phyloP scores from a whole-genome alignment of 129 eudicot species.

The Solidago caesia region DNA sequence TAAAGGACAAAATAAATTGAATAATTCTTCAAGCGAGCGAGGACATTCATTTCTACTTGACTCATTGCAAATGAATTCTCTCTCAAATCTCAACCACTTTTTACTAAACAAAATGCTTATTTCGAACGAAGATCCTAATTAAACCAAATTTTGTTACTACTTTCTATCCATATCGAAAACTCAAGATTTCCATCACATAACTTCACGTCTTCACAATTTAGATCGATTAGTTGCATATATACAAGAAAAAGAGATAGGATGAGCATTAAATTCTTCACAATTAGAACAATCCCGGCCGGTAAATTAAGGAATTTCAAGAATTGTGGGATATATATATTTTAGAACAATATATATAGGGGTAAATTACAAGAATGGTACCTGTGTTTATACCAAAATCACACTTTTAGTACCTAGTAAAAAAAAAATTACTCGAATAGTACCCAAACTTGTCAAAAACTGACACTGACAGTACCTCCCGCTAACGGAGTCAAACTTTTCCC shows the following conservation, averaged over 20 bases:
- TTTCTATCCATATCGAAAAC: neutral
- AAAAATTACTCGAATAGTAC: too few relatives aligned
- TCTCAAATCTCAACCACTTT: too few relatives aligned
- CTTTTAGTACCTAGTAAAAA: too few relatives aligned
- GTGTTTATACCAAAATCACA: too few relatives aligned
- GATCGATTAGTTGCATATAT: neutral
- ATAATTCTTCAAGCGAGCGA: neutral
- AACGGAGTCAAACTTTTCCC: too few relatives aligned
- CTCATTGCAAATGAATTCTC: neutral
- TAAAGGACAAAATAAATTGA: constrained; percentile 3
- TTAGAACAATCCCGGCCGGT: too few relatives aligned
- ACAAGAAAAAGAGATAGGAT: neutral
- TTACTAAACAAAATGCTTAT: neutral
- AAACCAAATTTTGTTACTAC: neutral
- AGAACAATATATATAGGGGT: too few relatives aligned
- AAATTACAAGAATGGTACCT: too few relatives aligned
- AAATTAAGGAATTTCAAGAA: too few relatives aligned
- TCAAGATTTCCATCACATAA: neutral
- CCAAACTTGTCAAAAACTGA: too few relatives aligned
- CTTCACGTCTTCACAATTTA: neutral
- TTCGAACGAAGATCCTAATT: neutral
- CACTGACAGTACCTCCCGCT: too few relatives aligned
- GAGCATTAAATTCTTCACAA: neutral
- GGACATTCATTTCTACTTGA: neutral
- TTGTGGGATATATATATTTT: too few relatives aligned